Percentiles rank a stretch among this genome's conserved stretches.
Evolutionary conservation across 1,284 basidiomycete species (phyloP).

Genomic region (Puccinia sorghi): DNA sequence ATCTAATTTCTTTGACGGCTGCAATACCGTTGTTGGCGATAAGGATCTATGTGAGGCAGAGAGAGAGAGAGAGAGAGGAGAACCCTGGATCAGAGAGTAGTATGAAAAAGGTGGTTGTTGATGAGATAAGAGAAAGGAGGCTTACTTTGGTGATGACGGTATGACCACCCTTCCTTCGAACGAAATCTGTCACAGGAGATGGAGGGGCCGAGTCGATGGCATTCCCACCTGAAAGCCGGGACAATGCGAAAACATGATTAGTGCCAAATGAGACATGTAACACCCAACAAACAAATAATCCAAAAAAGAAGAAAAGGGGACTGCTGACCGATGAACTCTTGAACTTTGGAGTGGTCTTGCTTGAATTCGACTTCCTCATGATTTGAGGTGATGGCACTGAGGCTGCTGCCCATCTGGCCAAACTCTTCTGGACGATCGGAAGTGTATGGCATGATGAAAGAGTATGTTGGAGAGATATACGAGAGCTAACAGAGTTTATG

Average conservation of each 20-base stretch:
- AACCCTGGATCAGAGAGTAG: background rate
- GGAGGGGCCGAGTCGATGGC: slow-evolving; percentile 78
- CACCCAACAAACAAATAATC: background rate
- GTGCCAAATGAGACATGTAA: background rate
- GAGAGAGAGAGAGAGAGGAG: slow-evolving; percentile 6
- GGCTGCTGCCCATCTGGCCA: background rate
- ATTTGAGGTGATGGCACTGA: slow-evolving; percentile 23
- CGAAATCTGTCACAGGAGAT: slow-evolving; percentile 84
- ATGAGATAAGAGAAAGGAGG: slow-evolving; percentile 3
- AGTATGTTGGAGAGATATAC: background rate
- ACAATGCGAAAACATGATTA: no score
- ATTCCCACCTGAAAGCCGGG: slow-evolving; percentile 75
- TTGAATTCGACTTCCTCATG: slow-evolving; percentile 52
- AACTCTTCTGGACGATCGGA: slow-evolving; percentile 31
- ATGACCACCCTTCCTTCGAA: slow-evolving; percentile 87
- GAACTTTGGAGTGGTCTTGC: slow-evolving; percentile 55
- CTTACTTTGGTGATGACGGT: slow-evolving; percentile 96
- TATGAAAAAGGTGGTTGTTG: no score
- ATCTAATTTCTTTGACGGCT: slow-evolving; percentile 98
- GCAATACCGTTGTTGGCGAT: slow-evolving; percentile 99
- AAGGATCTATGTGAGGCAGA: slow-evolving; percentile 81
- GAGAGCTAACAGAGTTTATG: background rate
- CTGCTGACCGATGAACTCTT: slow-evolving; percentile 56
- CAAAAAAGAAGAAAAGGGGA: background rate
- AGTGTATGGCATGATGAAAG: slow-evolving; percentile 33